Percentiles rank a stretch among this genome's conserved stretches.
phyloP scores from a whole-genome alignment of 2,329 filamentous ascomycete species.

The Alternaria longipes region DNA sequence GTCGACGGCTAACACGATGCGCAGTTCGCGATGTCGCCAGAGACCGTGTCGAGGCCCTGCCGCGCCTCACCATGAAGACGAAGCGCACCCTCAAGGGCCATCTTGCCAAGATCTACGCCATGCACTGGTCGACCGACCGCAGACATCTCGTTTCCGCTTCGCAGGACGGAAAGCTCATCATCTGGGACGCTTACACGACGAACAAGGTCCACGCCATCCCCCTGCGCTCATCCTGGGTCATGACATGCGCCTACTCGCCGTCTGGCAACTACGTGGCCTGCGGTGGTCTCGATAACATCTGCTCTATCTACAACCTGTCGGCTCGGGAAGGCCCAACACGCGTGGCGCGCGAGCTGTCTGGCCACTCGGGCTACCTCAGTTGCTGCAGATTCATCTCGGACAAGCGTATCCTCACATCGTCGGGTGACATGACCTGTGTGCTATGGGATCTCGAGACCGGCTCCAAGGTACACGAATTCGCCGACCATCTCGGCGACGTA shows the following conservation, averaged over 20 bases:
- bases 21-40: slow-evolving; percentile 91
- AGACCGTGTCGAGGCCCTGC: slow-evolving; percentile 90
- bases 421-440: slow-evolving; percentile 99
- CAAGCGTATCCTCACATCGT: slow-evolving; percentile 95
- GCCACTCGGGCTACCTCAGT: slow-evolving; percentile 95
- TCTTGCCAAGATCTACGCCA: slow-evolving; percentile 98
- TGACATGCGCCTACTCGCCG: slow-evolving; percentile 99
- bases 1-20: slow-evolving; percentile 36
- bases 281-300: slow-evolving; percentile 98
- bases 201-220: slow-evolving; percentile 99
- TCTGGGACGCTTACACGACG: slow-evolving; percentile 99
- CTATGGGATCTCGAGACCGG: slow-evolving; percentile 99
- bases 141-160: slow-evolving; percentile 97
- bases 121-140: slow-evolving; percentile 99
- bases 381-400: slow-evolving; percentile 99
- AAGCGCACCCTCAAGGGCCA: slow-evolving; percentile 97
- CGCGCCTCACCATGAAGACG: slow-evolving; percentile 95
- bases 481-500: slow-evolving; percentile 96
- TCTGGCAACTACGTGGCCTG: slow-evolving; percentile 99
- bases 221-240: slow-evolving; percentile 97
- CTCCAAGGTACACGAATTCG: slow-evolving; percentile 96
- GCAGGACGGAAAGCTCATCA: slow-evolving; percentile 98
- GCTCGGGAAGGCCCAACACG: slow-evolving; percentile 96
- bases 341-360: slow-evolving; percentile 93
- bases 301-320: slow-evolving; percentile 99